Evolutionary conservation across 306 rosid genomes (phyloP), one percentile per base, ranked within the genome.

Genomic region (Ceratonia siliqua): DNA sequence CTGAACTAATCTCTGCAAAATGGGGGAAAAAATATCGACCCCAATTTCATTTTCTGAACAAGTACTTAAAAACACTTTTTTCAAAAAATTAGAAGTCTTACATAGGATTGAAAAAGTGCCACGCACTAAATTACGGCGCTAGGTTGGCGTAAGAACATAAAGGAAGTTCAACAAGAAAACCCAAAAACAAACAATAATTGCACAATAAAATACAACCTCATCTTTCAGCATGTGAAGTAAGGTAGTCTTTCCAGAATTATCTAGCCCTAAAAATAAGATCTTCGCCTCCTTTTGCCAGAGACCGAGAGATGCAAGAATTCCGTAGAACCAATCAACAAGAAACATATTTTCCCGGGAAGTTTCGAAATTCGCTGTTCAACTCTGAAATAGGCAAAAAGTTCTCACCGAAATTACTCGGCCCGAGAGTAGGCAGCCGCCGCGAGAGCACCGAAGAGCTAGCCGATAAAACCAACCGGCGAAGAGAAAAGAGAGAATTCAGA

Each of bases 171-270:
- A 30, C 27, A 21, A n/a, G 14, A 48, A 42, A 67, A 33, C 13
- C n/a, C 17, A 17, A 17, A 38, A 71, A 30, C 59, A 5, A 55
- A 33, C 17, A 63, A 48, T 55, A 58, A 24, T 25, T 33, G 21
- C 14, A 30, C 10, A 13, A 17, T 56, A 30, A 45, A 53, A 82
- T 8, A 62, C 41, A 32, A 89, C 97, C 97, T 89, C 92, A 20
- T 89, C 97, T 72, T 89, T 91, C 33, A 91, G 90, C 97, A 91
- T 91, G 82, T 89, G 93, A 81, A 91, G 97, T 83, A 91, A 81
- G 73, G 97, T 89, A 65, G 97, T 91, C 82, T 91, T 91, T 18
- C 97, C 97, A 76, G 94, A 77, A 82, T 91, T 89, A 87, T 89
- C 97, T n/a, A 91, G 92, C 64, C 97, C 97, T 24, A 91, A 70